phyloP scores from a whole-genome alignment of 1,139 yeast genomes.

The Nakaseomyces glabratus region DNA sequence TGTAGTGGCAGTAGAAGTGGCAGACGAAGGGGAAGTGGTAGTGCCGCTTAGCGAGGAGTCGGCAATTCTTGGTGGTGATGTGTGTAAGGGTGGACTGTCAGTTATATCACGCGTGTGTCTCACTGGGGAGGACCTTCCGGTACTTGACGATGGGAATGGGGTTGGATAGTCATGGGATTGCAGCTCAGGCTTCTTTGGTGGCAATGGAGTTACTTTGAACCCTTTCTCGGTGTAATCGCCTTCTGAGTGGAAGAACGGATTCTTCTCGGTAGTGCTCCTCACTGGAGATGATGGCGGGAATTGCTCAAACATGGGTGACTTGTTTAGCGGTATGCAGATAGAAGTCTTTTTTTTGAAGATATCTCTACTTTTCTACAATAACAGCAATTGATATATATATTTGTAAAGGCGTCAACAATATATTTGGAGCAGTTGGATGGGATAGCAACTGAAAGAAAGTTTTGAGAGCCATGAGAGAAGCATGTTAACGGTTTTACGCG shows the following conservation, averaged over 20 bases:
- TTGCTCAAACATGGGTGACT: too few relatives aligned
- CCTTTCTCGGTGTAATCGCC: constrained; percentile 2
- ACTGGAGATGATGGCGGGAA: constrained; percentile 10
- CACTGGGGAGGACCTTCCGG: constrained; percentile 39
- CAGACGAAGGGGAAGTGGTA: constrained; percentile 5
- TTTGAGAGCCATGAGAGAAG: too few relatives aligned
- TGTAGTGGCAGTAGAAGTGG: constrained; percentile 9
- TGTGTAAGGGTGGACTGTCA: constrained; percentile 14
- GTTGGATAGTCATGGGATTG: constrained; percentile 34
- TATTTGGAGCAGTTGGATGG: too few relatives aligned
- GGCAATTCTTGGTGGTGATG: constrained; percentile 4
- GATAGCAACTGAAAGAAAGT: too few relatives aligned
- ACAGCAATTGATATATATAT: too few relatives aligned
- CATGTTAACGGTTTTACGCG: too few relatives aligned
- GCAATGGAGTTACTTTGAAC: background rate
- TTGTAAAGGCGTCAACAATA: too few relatives aligned
- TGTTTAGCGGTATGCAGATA: too few relatives aligned
- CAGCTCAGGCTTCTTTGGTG: background rate
- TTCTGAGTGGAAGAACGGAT: constrained; percentile 4
- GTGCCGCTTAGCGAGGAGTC: background rate
- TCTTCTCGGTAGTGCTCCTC: background rate
- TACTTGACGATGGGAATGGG: constrained; percentile 48
- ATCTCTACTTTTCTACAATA: too few relatives aligned
- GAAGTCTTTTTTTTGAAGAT: too few relatives aligned
- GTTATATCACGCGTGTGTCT: constrained; percentile 1